A percentile compares a stretch with the other conserved stretches of the same genome.
Evolutionary conservation across 129 eudicot genomes (phyloP).

Genomic region (Flaveria ramosissima): DNA sequence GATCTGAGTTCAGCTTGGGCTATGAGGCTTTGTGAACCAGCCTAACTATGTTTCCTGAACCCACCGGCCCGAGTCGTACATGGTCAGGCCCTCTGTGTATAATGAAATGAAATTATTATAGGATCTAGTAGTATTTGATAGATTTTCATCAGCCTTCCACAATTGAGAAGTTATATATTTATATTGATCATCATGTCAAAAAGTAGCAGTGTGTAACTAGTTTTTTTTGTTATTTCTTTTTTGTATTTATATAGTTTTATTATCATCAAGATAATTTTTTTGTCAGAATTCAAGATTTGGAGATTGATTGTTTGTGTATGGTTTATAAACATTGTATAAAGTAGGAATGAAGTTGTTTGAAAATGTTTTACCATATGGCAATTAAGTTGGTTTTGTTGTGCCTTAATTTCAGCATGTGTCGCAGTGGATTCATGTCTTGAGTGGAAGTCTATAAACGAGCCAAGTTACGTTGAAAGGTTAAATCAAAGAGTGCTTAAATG

Average conservation of each 20-base stretch:
- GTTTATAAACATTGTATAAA: neutral
- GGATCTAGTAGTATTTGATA: conserved; percentile 31
- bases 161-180: conserved; percentile 52
- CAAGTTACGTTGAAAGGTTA: neutral
- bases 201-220: conserved; percentile 32
- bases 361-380: neutral
- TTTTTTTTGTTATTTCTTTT: neutral
- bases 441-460: neutral
- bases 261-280: conserved; percentile 31
- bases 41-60: conserved; percentile 26
- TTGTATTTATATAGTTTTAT: conserved; percentile 26
- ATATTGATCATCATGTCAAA: conserved; percentile 32
- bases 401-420: neutral
- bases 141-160: conserved; percentile 52
- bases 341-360: conserved; percentile 1
- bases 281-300: conserved; percentile 14
- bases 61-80: neutral
- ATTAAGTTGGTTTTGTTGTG: neutral
- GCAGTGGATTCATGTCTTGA: too few relatives aligned
- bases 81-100: conserved; percentile 29
- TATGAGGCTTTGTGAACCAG: conserved; percentile 52
- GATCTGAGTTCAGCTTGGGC: conserved; percentile 73
- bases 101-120: conserved; percentile 19
- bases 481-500: neutral
- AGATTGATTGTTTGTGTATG: conserved; percentile 28